Base-by-base conservation (phyloP, 2,329 filamentous ascomycete species). In the Aureobasidium sp. region DNA sequence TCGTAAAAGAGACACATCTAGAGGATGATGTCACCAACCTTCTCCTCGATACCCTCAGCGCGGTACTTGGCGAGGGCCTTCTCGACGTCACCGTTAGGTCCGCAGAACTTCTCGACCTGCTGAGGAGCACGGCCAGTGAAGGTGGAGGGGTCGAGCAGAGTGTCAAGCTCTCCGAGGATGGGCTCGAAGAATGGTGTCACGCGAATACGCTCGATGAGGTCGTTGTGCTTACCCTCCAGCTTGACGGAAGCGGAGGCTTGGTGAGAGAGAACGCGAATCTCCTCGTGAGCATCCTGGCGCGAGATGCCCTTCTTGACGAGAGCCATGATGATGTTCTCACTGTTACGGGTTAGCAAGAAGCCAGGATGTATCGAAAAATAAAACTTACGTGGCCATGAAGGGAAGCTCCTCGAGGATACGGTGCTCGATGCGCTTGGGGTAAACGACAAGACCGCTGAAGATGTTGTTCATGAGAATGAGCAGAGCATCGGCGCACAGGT, bases 271-370 rank as follows among this genome's bases (percentile, higher is more conserved):
- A 96, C 88, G 60, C 75, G 87, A 69, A 96, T 92, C 74, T 93
- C 79, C 77, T 96, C 91, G 75, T 96, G 91, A 1, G 90, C 88
- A 61, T 92, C 89, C 73, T 95, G 90, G 56, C 91, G 80, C 10
- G 84, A 89, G 32, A 79, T 82, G 36, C 89, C 90, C 70, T 86
- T 82, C 62, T 85, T 84, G 32, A 87, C 84, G 62, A 93, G 80
- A 67, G 84, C 85, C 89, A 95, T 91, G 72, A 92, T 89, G 71
- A 91, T 86, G 67, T 82, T 81, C 71, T 83, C 79, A 17, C 56
- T 59, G 36, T 23, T 10, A 23, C 8, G 46, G 3, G 17, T 48
- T 55, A 46, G 36, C 13, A 37, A 55, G 10, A 3, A 15, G 15
- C 8, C 17, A 10, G 23, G 42, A 13, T 17, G 13, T 23, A 37